Evolutionary conservation across 768 basidiomycete genomes (phyloP).

Genomic region (Pleurotus pulmonarius): DNA sequence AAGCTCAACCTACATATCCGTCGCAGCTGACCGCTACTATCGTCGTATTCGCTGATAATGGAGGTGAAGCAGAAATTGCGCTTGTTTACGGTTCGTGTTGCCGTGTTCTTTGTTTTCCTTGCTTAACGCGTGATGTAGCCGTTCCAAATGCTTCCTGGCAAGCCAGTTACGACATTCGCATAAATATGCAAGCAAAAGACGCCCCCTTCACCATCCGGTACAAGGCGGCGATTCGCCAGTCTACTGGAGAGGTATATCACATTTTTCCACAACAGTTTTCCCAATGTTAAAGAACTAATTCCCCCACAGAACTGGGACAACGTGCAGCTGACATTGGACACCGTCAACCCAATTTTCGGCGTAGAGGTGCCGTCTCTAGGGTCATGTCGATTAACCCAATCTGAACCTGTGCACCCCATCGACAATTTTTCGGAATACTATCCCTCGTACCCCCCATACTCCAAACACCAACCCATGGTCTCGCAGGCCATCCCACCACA

Average conservation of each 20-base stretch:
- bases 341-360: constrained; percentile 17
- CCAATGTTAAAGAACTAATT: not conserved
- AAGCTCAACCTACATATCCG: not conserved
- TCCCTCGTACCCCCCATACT: no score
- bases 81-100: constrained; percentile 11
- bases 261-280: not conserved
- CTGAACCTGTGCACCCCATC: no score
- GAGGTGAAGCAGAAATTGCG: constrained; percentile 9
- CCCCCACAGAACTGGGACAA: constrained; percentile 14
- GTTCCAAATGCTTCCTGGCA: constrained; percentile 33
- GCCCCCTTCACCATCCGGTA: constrained; percentile 34
- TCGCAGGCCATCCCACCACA: not conserved
- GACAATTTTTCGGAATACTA: no score
- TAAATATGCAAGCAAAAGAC: constrained; percentile 34
- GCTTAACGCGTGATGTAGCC: constrained; percentile 19
- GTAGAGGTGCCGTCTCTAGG: constrained; percentile 12
- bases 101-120: not conserved
- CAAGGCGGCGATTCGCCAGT: constrained; percentile 36
- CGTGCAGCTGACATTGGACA: constrained; percentile 17
- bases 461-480: not conserved
- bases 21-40: constrained; percentile 1
- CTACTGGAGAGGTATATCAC: constrained; percentile 35
- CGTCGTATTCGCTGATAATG: constrained; percentile 10
- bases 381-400: not conserved
- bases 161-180: constrained; percentile 38